Percentiles rank a stretch among this genome's conserved stretches.
Evolutionary conservation across 768 basidiomycete species (phyloP).

Genomic region (Strobilomyces confusus): DNA sequence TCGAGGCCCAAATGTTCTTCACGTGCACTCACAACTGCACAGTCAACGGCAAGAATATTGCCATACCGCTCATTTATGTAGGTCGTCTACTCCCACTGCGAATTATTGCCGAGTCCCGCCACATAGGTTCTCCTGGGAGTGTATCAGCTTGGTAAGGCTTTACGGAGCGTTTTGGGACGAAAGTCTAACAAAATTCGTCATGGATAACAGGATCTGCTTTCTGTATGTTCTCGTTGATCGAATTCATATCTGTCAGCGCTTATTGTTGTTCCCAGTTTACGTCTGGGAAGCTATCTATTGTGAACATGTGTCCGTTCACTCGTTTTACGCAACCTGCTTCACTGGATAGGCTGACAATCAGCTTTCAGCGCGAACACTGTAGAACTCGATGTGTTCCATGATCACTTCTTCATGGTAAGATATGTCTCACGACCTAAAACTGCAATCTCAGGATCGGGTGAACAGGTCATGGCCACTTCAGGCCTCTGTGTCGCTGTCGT

Average conservation of each 20-base stretch:
- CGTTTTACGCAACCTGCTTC: neutral
- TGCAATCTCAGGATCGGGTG: neutral
- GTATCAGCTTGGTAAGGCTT: constrained; percentile 10
- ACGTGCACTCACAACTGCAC: neutral
- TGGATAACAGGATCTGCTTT: neutral
- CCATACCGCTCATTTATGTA: neutral
- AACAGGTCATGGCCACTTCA: neutral
- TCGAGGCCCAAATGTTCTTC: neutral
- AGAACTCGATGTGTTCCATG: neutral
- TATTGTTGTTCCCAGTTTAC: constrained; percentile 6
- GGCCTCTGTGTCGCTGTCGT: neutral
- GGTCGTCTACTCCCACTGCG: neutral
- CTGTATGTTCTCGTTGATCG: neutral
- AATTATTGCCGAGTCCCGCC: neutral
- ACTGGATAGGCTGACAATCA: neutral
- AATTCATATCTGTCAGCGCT: neutral
- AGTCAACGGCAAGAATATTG: neutral
- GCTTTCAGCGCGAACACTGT: neutral
- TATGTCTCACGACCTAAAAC: neutral
- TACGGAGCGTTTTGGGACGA: too few relatives aligned
- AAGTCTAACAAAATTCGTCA: neutral
- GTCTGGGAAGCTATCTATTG: neutral
- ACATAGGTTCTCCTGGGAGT: constrained; percentile 1
- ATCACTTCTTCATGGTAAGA: neutral
- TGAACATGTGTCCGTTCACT: constrained; percentile 1